A percentile compares a stretch with the other conserved stretches of the same genome.
phyloP scores from a whole-genome alignment of 1,139 yeast species.

The Blastobotrys serpentis region DNA sequence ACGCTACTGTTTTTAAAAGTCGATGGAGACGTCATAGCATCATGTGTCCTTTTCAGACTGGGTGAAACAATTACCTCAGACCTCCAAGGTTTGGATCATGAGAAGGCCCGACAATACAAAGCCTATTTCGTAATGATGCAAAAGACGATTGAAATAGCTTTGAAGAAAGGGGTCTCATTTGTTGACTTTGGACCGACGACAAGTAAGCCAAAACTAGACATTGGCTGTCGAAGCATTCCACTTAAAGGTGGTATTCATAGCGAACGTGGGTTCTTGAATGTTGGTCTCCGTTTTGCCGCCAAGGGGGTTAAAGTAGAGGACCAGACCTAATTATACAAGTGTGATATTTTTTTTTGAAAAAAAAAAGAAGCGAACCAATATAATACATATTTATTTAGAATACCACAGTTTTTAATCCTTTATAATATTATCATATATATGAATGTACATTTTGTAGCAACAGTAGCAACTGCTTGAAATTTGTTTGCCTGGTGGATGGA shows the following conservation, averaged over 20 bases:
- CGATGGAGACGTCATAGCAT: conserved; percentile 41
- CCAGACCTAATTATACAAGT: neutral
- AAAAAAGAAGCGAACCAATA: too few species aligned
- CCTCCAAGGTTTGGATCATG: conserved; percentile 47
- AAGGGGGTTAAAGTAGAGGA: conserved; percentile 5
- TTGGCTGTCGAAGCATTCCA: conserved; percentile 44
- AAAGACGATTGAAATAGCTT: conserved; percentile 44
- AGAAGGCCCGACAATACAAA: conserved; percentile 42
- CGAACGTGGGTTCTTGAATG: neutral
- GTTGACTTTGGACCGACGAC: conserved; percentile 48
- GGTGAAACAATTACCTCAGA: conserved; percentile 50
- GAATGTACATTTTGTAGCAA: too few species aligned
- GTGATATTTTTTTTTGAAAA: neutral
- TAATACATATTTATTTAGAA: too few species aligned
- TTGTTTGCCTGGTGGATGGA: too few species aligned
- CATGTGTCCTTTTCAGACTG: conserved; percentile 45
- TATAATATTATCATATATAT: too few species aligned
- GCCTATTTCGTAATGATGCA: conserved; percentile 53
- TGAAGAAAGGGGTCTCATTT: conserved; percentile 42
- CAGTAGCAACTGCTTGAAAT: too few species aligned
- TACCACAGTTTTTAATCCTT: too few species aligned
- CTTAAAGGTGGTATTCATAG: conserved; percentile 23
- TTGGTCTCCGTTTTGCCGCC: conserved; percentile 12
- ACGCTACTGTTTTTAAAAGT: conserved; percentile 44
- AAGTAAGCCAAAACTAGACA: conserved; percentile 44